Conservation (phyloP, 345 rosid species). For the Brassica carinata region DNA sequence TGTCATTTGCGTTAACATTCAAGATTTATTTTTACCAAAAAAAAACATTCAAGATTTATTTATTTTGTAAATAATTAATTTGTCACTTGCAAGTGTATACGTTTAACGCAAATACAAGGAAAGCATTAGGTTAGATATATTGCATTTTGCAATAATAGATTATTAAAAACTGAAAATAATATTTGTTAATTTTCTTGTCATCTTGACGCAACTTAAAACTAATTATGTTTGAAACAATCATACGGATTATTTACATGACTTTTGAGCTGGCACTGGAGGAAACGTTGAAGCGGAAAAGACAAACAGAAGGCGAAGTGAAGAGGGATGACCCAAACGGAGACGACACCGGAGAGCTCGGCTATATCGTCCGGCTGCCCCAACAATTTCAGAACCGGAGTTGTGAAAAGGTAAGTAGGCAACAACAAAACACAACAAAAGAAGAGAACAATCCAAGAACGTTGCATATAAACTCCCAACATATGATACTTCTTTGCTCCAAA, state of each 20-base stretch:
- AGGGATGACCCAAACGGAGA: conserved; percentile 57
- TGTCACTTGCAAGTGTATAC: not conserved
- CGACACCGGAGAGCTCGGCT: conserved; percentile 58
- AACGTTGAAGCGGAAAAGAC: conserved; percentile 60
- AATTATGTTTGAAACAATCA: not conserved
- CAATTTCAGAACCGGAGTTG: conserved; percentile 54
- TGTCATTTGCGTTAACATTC: not conserved
- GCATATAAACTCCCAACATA: conserved; percentile 71
- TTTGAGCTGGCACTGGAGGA: conserved; percentile 67
- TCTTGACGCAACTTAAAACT: not conserved
- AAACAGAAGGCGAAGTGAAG: conserved; percentile 64
- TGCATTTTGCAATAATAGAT: not conserved
- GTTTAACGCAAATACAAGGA: not conserved
- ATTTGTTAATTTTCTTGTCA: not conserved
- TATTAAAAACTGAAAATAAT: not conserved
- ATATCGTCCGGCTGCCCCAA: conserved; percentile 70
- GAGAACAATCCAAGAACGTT: conserved; percentile 70
- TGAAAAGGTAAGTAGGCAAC: conserved; percentile 53
- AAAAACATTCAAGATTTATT: too few relatives aligned
- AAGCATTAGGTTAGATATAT: not conserved
- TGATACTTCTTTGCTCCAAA: conserved; percentile 60
- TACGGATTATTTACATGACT: conserved; percentile 21
- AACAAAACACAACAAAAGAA: conserved; percentile 50
- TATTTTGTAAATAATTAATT: not conserved
- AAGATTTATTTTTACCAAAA: not conserved